Base-by-base conservation (phyloP, 768 basidiomycete genomes). In the Amanita subjunquillea region DNA sequence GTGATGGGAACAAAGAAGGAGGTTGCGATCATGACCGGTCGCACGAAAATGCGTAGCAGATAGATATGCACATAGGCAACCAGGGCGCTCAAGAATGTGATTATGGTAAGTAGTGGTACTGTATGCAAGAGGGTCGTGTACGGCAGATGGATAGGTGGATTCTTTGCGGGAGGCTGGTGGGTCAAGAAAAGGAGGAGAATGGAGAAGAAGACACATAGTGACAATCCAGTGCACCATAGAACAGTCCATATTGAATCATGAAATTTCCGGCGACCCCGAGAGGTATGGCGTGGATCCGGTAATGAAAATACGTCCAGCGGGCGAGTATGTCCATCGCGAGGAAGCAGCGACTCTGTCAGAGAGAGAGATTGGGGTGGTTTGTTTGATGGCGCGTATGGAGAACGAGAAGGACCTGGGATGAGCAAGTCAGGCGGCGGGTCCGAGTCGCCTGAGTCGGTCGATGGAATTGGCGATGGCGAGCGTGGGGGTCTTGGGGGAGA, bases 11-110 rank as follows among this genome's bases (percentile, higher is more conserved):
- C 80, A 60, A 86, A 85, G 25, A 91, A 71, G 15, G 83, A 82
- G 0, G 87, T 90, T 22, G 75, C 76, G 36, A 91, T 67, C 72
- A 95, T 82, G 47, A 91, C 86, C 15, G 92, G 91, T 53, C 83
- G 80, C 53, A 90, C 86, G 59, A 92, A 91, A 54, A 89, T 74
- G 54, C 83, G 80, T 47, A 95, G 69, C 39, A 94, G 74, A 56
- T 82, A 75, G 40, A 91, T 80, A 63, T 90, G 86, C 40, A 72
- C 67, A 62, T 91, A 91, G 6, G 88, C 85, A 42, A 78, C 77
- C 20, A 72, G 65, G 9, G 89, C 87, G 60, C 85, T 86, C 54
- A 81, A 62, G 55, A 86, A 72, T 3, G 85, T 87, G 53, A 90
- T 69, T 58, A 87, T 79, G 27, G 79, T 82, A 58, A 90, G 72